Percentiles rank a stretch among this genome's conserved stretches.
Evolutionary conservation across 2,329 filamentous ascomycete genomes (phyloP).

Genomic region (Diaporthe amygdali): DNA sequence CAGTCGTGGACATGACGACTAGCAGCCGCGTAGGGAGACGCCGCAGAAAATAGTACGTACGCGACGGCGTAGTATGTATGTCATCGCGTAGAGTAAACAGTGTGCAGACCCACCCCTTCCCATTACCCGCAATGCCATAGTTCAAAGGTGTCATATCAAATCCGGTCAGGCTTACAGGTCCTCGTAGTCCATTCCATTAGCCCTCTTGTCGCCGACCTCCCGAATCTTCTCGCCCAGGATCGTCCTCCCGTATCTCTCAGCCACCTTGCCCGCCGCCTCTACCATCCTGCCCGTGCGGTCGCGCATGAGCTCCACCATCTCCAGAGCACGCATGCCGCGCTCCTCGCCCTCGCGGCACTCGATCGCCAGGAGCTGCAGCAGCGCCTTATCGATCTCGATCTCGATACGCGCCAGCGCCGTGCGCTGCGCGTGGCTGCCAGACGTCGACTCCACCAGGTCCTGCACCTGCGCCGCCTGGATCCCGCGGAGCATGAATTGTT

Average conservation of each 20-base stretch:
- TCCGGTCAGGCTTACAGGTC: background rate
- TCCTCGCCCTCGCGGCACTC: constrained; percentile 96
- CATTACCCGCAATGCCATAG: background rate
- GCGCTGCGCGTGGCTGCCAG: constrained; percentile 68
- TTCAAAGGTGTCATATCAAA: background rate
- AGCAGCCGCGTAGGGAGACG: background rate
- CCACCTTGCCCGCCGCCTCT: constrained; percentile 89
- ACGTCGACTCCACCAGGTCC: constrained; percentile 74
- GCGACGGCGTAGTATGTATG: background rate
- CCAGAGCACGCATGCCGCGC: constrained; percentile 90
- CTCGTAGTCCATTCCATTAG: constrained; percentile 57
- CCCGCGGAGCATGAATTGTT: constrained; percentile 77
- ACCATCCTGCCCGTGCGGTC: constrained; percentile 88
- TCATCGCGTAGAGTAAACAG: background rate
- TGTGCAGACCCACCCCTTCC: background rate
- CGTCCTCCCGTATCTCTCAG: constrained; percentile 79
- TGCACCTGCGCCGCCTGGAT: constrained; percentile 76
- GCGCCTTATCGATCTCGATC: constrained; percentile 85
- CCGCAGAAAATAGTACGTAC: background rate
- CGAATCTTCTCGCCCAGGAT: constrained; percentile 90
- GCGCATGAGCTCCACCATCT: constrained; percentile 85
- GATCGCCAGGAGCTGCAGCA: constrained; percentile 85
- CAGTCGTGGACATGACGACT: background rate
- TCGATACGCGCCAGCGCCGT: constrained; percentile 73
- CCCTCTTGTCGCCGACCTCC: constrained; percentile 76